Conservation (phyloP, 1,284 basidiomycete species). For the Moesziomyces sp. region DNA sequence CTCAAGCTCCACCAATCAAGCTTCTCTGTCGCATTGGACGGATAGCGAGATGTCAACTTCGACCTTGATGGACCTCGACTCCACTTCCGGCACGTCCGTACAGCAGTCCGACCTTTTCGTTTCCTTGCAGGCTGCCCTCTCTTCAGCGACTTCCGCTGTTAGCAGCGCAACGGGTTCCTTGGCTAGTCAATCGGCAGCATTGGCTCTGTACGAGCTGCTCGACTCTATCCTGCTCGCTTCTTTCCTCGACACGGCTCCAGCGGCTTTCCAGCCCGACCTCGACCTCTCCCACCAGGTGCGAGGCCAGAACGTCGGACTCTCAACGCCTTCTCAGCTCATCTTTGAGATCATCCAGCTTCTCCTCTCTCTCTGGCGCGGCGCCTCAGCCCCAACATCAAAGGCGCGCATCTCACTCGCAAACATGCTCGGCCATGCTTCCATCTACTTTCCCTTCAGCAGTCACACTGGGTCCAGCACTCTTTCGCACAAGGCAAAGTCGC, state of each 20-base stretch:
- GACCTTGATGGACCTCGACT: conserved; percentile 28
- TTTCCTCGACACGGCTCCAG: conserved; percentile 44
- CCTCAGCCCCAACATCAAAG: conserved; percentile 6
- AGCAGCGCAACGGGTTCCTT: not conserved
- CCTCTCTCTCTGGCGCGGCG: conserved; percentile 38
- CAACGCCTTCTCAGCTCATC: conserved; percentile 34
- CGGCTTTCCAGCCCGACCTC: conserved; percentile 48
- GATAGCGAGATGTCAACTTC: not conserved
- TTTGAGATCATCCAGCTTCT: conserved; percentile 36
- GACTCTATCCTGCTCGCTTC: conserved; percentile 35
- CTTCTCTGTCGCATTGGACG: conserved; percentile 15
- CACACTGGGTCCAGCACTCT: conserved; percentile 26
- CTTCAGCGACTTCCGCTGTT: not conserved
- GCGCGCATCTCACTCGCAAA: conserved; percentile 25
- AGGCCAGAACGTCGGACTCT: conserved; percentile 32
- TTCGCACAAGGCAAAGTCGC: conserved; percentile 30
- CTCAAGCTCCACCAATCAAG: not conserved
- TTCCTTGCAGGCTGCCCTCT: conserved; percentile 14
- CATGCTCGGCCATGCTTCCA: conserved; percentile 36
- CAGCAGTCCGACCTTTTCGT: conserved; percentile 14
- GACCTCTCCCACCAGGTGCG: conserved; percentile 30
- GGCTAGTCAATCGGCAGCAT: conserved; percentile 16
- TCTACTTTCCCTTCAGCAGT: conserved; percentile 56
- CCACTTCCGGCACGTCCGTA: conserved; percentile 9
- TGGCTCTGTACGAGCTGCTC: conserved; percentile 34